Evolutionary conservation across 2,329 filamentous ascomycete genomes (phyloP).

Genomic region (Penicillium sp.): DNA sequence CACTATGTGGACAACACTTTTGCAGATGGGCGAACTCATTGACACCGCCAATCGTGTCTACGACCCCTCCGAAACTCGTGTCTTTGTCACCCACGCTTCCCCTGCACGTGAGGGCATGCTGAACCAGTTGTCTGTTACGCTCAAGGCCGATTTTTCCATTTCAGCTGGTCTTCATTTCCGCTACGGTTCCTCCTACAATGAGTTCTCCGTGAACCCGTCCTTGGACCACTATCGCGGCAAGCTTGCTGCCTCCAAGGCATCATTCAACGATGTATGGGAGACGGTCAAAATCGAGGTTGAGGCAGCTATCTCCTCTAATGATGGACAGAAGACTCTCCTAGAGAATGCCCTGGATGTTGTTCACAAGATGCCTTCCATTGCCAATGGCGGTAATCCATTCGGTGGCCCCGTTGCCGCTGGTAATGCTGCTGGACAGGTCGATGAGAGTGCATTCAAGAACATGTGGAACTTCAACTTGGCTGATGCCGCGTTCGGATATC

Average conservation of each 20-base stretch:
- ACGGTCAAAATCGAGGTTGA: slow-evolving; percentile 96
- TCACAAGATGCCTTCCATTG: slow-evolving; percentile 95
- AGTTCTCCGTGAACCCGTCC: slow-evolving; percentile 98
- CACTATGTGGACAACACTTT: slow-evolving; percentile 98
- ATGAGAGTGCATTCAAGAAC: slow-evolving; percentile 99
- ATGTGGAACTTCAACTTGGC: slow-evolving; percentile 99
- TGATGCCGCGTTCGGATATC: slow-evolving; percentile 93
- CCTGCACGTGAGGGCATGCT: slow-evolving; percentile 93
- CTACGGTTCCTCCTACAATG: slow-evolving; percentile 98
- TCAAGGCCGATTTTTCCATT: slow-evolving; percentile 97
- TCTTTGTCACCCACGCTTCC: slow-evolving; percentile 96
- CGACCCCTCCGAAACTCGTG: slow-evolving; percentile 92
- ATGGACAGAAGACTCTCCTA: slow-evolving; percentile 86
- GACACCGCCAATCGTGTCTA: slow-evolving; percentile 98
- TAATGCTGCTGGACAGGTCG: slow-evolving; percentile 76
- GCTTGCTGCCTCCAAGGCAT: slow-evolving; percentile 94
- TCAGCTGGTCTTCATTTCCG: slow-evolving; percentile 97
- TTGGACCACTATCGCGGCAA: slow-evolving; percentile 98
- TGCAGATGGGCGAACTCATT: slow-evolving; percentile 97
- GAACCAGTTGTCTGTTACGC: slow-evolving; percentile 93
- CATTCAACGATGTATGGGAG: slow-evolving; percentile 99
- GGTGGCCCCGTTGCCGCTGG: slow-evolving; percentile 76
- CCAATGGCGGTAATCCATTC: slow-evolving; percentile 94
- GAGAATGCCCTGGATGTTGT: slow-evolving; percentile 90
- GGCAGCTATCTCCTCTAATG: slow-evolving; percentile 88